phyloP scores from a whole-genome alignment of 2,329 filamentous ascomycete species.

The Diplodia intermedia region DNA sequence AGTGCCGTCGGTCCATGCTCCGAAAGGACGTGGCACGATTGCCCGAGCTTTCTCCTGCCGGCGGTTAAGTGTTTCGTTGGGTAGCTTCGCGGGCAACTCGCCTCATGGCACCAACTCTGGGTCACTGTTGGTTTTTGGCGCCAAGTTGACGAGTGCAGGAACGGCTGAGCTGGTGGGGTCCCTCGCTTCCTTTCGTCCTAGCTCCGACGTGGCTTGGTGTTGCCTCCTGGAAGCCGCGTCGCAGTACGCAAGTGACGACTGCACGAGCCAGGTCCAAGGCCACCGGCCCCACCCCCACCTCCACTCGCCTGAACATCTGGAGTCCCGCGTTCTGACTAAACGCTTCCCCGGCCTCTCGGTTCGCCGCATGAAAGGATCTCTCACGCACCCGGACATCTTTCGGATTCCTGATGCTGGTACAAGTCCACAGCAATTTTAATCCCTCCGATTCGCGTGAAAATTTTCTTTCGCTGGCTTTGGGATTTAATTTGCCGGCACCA shows the following conservation, averaged over 20 bases:
- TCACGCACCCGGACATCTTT: neutral
- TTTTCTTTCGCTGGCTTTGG: neutral
- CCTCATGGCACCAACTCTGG: neutral
- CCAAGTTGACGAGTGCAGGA: neutral
- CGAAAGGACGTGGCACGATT: neutral
- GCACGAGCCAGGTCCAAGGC: neutral
- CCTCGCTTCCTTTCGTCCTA: neutral
- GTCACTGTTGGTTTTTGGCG: neutral
- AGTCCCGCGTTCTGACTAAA: constrained; percentile 1
- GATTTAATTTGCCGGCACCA: neutral
- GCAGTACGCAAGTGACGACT: neutral
- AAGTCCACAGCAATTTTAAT: neutral
- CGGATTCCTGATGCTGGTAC: neutral
- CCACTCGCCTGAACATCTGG: neutral
- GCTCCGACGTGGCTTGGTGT: neutral
- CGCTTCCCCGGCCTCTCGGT: neutral
- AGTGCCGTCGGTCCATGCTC: neutral
- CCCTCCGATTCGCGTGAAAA: neutral
- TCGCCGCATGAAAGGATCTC: neutral
- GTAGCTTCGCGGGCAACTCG: neutral
- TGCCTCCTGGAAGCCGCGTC: neutral
- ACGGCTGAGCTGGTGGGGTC: neutral
- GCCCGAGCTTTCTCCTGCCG: neutral
- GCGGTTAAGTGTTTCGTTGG: constrained; percentile 4
- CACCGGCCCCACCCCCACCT: constrained; percentile 4